These are phyloP conservation scores for Schwanniomyces polymorphus DNA, from an alignment of 805 yeast genomes.

Conservation along the genomic window DNA sequence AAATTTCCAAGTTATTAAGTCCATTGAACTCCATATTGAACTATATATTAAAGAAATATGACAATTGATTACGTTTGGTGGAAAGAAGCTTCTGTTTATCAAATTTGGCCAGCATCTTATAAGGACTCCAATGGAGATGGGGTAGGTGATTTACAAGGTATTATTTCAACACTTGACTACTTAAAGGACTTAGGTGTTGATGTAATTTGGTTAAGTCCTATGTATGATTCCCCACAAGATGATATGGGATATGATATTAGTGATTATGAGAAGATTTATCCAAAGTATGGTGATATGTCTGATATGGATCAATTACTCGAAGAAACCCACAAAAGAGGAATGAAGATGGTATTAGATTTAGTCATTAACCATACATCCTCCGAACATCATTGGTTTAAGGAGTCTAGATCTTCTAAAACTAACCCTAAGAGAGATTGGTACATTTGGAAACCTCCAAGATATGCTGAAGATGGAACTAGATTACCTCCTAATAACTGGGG, in stretches of 20 bases:
- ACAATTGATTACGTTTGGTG: slow-evolving; percentile 41
- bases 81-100: slow-evolving; percentile 59
- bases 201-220: slow-evolving; percentile 58
- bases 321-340: slow-evolving; percentile 48
- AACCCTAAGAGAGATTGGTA: slow-evolving; percentile 64
- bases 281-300: slow-evolving; percentile 53
- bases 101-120: slow-evolving; percentile 61
- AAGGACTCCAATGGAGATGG: slow-evolving; percentile 63
- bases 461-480: slow-evolving; percentile 47
- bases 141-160: slow-evolving; percentile 57
- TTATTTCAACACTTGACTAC: slow-evolving; percentile 51
- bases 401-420: slow-evolving; percentile 49
- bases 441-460: slow-evolving; percentile 53
- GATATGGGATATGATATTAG: slow-evolving; percentile 66
- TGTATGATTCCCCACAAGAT: slow-evolving; percentile 57
- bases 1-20: not conserved
- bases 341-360: slow-evolving; percentile 54
- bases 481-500: slow-evolving; percentile 60
- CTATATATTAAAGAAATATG: slow-evolving; percentile 8
- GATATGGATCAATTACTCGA: slow-evolving; percentile 50
- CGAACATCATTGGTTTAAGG: slow-evolving; percentile 59
- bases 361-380: slow-evolving; percentile 60
- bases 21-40: not conserved
- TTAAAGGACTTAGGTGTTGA: slow-evolving; percentile 50
- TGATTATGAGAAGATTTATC: slow-evolving; percentile 52